Base-by-base conservation (phyloP, 768 basidiomycete genomes). In the Podaxis rugospora region DNA sequence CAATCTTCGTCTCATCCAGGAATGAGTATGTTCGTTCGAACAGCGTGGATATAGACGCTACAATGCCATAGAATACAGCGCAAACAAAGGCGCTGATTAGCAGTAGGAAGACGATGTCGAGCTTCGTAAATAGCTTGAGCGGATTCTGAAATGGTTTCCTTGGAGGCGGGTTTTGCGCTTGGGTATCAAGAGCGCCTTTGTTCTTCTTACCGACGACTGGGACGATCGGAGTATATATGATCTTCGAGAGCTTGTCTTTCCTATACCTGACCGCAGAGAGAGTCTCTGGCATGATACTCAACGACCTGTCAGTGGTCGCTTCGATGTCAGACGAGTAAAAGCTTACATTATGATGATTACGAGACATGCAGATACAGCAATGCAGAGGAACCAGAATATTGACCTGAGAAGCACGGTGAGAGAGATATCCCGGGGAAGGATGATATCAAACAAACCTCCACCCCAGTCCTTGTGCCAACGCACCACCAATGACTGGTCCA, bases 361-460 rank as follows among this genome's bases (percentile, higher is more conserved):
- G 10, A 83, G 76, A 66, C 81, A 83, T 5, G 71, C 60, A 5
- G 76, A 77, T 7, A 81, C 72, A 2, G 78, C 66, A 32, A 86
- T 85, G 59, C 77, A 78, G 9, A 86, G 70, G 67, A 86, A 85
- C 85, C 84, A 87, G 66, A 87, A 87, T 4, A 87, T 83, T 10
- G 85, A 78, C 64, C 83, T 85, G 49, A 35, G 36, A 62, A 18
- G 23, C 7, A 28, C 32, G 1, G 28, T 23, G 23, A 39, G n/a
- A n/a, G 11, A 5, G 14, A 44, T 53, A 42, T 51, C 44, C 44
- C n/a, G 9, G 50, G 55, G 46, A 60, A 42, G 61, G 2, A 42
- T 16, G 28, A n/a, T 36, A 21, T 35, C 5, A 54, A 57, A 63
- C 70, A 55, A 50, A 84, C 85, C 85, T 81, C 88, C 88, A 90